Evolutionary conservation across 257 asterid genomes (phyloP), one percentile per base, ranked within the genome.

Genomic region (Apocynum venetum): DNA sequence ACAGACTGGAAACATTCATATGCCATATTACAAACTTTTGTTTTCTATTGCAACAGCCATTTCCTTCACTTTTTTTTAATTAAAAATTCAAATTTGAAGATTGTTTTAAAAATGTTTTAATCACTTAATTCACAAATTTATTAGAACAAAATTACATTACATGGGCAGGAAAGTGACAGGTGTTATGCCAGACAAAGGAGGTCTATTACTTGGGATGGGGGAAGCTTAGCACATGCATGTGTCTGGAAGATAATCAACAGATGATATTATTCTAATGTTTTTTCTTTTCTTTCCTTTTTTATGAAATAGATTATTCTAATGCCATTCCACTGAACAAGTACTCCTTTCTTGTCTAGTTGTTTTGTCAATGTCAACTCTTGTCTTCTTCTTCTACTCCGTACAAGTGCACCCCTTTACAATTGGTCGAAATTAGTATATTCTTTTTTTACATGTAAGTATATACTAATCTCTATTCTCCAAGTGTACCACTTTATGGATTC

Each of bases 1-100:
- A 86, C 93, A 88, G 90, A 63, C 91, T 89, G 93, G 91, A 85
- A 84, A 84, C 55, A 68, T 78, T 80, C 83, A 82, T 69, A 77
- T 19, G 36, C 74, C 84, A 72, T 60, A 49, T 9, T 74, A 79
- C 69, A 51, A 56, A 71, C 80, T 31, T 56, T 75, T 79, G 68
- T 40, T 59, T 74, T 76, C 47, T 53, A 47, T 80, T 52, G 43
- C 61, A 59, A 70, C 76, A 55, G 73, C 71, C 8, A 4, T 57
- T 56, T 19, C 25, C 19, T 56, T 56, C 20, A 4, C 8, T 57
- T 19, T 56, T 56, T 20, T 20, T 6, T 76, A 70, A 49, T 17
- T 1, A 25, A 4, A 2, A 25, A 25, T 25, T 25, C 31, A 25
- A 25, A 25, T 25, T 25, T 25, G 31, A 46, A 46, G 6, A 46